These are phyloP conservation scores for Heritiera fomes DNA, from an alignment of 345 rosid genomes.

Conservation along the genomic window DNA sequence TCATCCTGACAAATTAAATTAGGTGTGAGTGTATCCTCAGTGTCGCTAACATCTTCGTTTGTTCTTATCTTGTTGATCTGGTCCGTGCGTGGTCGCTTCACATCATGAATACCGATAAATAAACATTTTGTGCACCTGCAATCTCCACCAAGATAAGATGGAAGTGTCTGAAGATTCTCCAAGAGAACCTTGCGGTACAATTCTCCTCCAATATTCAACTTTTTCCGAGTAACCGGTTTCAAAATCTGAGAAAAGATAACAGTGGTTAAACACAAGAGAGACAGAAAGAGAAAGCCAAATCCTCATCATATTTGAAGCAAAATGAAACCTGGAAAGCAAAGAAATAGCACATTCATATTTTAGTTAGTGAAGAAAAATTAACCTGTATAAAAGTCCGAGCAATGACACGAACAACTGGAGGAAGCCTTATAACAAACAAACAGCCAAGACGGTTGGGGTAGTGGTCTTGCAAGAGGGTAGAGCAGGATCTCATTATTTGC, in stretches of 20 bases:
- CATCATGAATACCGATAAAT: slow-evolving; percentile 22
- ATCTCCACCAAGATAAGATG: slow-evolving; percentile 79
- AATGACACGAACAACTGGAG: slow-evolving; percentile 81
- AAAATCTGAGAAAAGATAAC: slow-evolving; percentile 53
- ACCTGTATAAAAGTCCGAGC: slow-evolving; percentile 90
- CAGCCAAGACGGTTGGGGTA: slow-evolving; percentile 85
- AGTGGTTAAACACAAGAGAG: neutral
- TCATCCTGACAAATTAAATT: slow-evolving; percentile 31
- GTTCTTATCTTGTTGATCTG: slow-evolving; percentile 27
- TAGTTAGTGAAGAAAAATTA: slow-evolving; percentile 20
- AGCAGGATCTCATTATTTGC: slow-evolving; percentile 89
- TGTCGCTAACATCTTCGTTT: slow-evolving; percentile 27
- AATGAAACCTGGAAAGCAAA: neutral
- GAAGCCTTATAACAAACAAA: slow-evolving; percentile 82
- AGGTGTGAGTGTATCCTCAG: slow-evolving; percentile 32
- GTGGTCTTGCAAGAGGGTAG: slow-evolving; percentile 83
- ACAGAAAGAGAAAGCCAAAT: neutral
- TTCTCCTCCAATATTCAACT: slow-evolving; percentile 83
- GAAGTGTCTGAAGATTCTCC: slow-evolving; percentile 65
- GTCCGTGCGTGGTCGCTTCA: slow-evolving; percentile 23
- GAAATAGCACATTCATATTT: slow-evolving; percentile 9
- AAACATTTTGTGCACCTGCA: slow-evolving; percentile 73
- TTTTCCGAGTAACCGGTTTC: slow-evolving; percentile 74
- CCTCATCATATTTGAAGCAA: slow-evolving; percentile 2
- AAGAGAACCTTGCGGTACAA: slow-evolving; percentile 55